A percentile compares a stretch with the other conserved stretches of the same genome.
Conservation (phyloP, 2,329 filamentous ascomycete species). For the Beauveria pseudobassiana region DNA sequence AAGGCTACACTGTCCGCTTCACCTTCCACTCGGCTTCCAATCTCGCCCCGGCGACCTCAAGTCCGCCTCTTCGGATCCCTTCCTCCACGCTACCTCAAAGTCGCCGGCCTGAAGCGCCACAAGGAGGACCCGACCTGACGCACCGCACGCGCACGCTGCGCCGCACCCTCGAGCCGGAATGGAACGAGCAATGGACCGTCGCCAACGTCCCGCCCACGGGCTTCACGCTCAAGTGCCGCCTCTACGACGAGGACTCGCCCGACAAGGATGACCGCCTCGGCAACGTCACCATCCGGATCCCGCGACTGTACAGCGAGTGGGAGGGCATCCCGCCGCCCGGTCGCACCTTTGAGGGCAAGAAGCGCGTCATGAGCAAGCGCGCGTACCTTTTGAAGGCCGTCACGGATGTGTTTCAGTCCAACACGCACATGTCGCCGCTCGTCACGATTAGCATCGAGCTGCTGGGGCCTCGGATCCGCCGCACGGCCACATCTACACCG, state of each 20-base stretch:
- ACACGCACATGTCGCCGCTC: constrained; percentile 60
- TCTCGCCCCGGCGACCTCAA: constrained; percentile 75
- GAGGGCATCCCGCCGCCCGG: constrained; percentile 52
- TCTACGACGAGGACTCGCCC: constrained; percentile 85
- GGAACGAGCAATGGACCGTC: constrained; percentile 82
- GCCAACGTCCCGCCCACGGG: constrained; percentile 76
- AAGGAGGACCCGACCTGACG: constrained; percentile 73
- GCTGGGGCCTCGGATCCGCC: constrained; percentile 66
- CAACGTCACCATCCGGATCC: constrained; percentile 67
- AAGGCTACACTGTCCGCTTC: constrained; percentile 79
- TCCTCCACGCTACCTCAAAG: constrained; percentile 67
- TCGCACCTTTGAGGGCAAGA: constrained; percentile 64
- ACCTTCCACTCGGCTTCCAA: constrained; percentile 76
- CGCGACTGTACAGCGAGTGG: constrained; percentile 57
- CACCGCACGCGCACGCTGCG: constrained; percentile 72
- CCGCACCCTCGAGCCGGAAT: constrained; percentile 64
- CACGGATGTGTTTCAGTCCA: constrained; percentile 52
- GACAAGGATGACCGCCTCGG: constrained; percentile 84
- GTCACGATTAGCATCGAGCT: constrained; percentile 69
- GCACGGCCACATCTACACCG: constrained; percentile 66
- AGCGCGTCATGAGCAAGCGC: constrained; percentile 78
- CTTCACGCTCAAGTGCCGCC: constrained; percentile 74
- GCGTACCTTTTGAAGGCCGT: constrained; percentile 71
- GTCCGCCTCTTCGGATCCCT: constrained; percentile 76
- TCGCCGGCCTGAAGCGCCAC: constrained; percentile 63